Conservation (phyloP, 805 yeast species). For the Yamadazyma olivae region DNA sequence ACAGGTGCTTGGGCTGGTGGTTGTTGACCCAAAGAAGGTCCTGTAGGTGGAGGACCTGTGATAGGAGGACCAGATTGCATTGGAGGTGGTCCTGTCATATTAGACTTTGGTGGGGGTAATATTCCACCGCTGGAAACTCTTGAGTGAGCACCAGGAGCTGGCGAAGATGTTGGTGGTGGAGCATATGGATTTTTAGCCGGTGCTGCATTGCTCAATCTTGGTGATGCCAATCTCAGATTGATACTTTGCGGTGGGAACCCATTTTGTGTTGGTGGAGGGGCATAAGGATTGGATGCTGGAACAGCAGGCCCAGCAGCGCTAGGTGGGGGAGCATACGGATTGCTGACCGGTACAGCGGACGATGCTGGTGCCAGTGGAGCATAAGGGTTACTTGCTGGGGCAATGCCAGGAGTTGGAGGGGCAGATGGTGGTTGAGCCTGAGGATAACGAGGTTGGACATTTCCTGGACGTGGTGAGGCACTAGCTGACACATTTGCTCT, state of each 20-base stretch:
- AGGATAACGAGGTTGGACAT: slow-evolving; percentile 20
- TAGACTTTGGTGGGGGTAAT: slow-evolving; percentile 11
- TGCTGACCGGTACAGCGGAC: slow-evolving; percentile 19
- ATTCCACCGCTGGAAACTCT: slow-evolving; percentile 14
- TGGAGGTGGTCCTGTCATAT: slow-evolving; percentile 8
- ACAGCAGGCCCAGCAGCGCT: slow-evolving; percentile 20
- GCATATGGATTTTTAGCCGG: slow-evolving; percentile 13
- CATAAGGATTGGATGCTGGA: slow-evolving; percentile 5
- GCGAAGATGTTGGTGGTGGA: slow-evolving; percentile 9
- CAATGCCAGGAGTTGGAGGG: slow-evolving; percentile 12
- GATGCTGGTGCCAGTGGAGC: slow-evolving; percentile 14
- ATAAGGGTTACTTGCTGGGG: slow-evolving; percentile 5
- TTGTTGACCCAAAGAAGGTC: slow-evolving; percentile 5
- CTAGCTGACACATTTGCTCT: slow-evolving; percentile 13
- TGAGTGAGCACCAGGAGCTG: slow-evolving; percentile 4
- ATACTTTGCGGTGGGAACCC: slow-evolving; percentile 7
- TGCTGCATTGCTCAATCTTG: background rate
- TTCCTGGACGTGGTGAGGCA: slow-evolving; percentile 17
- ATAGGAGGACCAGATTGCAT: slow-evolving; percentile 10
- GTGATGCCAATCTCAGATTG: slow-evolving; percentile 4
- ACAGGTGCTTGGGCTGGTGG: slow-evolving; percentile 15
- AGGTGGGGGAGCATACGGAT: slow-evolving; percentile 25
- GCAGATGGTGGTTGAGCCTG: slow-evolving; percentile 32
- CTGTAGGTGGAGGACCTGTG: slow-evolving; percentile 26
- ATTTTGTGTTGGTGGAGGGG: slow-evolving; percentile 6